These are phyloP conservation scores for Neodidymelliopsis sp. DNA, from an alignment of 2,329 filamentous ascomycete species.

Conservation along the genomic window DNA sequence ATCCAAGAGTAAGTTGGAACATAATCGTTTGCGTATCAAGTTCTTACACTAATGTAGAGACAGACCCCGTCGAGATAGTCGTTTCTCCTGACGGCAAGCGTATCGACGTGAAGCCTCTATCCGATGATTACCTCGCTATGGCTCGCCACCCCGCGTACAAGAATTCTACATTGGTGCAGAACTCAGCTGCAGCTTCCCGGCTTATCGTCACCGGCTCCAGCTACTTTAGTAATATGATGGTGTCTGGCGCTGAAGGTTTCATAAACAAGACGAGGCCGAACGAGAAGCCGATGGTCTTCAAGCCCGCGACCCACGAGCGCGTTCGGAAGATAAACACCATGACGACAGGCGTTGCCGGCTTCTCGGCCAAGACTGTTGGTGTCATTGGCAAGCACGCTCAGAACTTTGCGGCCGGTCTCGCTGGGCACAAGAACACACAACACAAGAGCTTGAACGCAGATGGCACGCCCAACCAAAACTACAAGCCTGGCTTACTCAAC, in stretches of 20 bases:
- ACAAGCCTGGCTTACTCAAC: slow-evolving; percentile 92
- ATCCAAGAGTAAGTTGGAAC: slow-evolving; percentile 76
- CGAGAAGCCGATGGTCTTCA: slow-evolving; percentile 85
- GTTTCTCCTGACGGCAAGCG: slow-evolving; percentile 74
- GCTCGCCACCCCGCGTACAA: slow-evolving; percentile 90
- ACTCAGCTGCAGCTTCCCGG: slow-evolving; percentile 85
- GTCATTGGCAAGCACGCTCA: slow-evolving; percentile 85
- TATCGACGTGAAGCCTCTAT: slow-evolving; percentile 72
- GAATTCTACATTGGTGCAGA: slow-evolving; percentile 83
- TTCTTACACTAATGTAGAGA: slow-evolving; percentile 33
- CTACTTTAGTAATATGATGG: slow-evolving; percentile 78
- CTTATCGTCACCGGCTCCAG: slow-evolving; percentile 89
- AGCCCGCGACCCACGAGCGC: slow-evolving; percentile 80
- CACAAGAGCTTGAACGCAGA: slow-evolving; percentile 72
- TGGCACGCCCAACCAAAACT: slow-evolving; percentile 67
- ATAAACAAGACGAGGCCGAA: slow-evolving; percentile 80
- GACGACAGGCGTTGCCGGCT: slow-evolving; percentile 76
- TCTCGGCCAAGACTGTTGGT: slow-evolving; percentile 87
- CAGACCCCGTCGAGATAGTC: slow-evolving; percentile 81
- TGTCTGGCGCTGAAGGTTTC: slow-evolving; percentile 80
- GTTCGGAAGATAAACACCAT: slow-evolving; percentile 91
- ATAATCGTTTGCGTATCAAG: background rate
- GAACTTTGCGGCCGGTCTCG: slow-evolving; percentile 81
- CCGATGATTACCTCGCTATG: slow-evolving; percentile 75
- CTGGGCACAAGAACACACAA: slow-evolving; percentile 67